These are phyloP conservation scores for Penicillium egyptiacum DNA, from an alignment of 495 filamentous ascomycete species.

Conservation along the genomic window DNA sequence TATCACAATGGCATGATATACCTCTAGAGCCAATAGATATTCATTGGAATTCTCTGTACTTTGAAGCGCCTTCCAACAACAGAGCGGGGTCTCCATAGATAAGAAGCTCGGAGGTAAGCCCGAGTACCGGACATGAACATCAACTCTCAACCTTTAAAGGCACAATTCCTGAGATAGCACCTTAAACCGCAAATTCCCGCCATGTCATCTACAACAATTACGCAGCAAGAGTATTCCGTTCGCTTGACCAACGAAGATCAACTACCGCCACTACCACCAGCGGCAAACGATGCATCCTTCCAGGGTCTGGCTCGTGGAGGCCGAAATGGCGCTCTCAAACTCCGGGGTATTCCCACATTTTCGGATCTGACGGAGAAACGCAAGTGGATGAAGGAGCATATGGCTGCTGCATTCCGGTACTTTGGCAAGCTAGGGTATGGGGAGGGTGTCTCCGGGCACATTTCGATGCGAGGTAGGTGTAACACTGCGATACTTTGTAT, in stretches of 20 bases:
- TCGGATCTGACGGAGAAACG: slow-evolving; percentile 59
- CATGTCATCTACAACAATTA: slow-evolving; percentile 27
- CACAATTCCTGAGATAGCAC: neutral
- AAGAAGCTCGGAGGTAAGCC: slow-evolving; percentile 13
- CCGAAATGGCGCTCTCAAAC: slow-evolving; percentile 44
- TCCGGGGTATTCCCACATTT: slow-evolving; percentile 59
- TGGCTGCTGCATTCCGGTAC: slow-evolving; percentile 70
- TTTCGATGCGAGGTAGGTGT: slow-evolving; percentile 47
- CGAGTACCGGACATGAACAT: neutral
- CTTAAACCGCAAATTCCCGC: neutral
- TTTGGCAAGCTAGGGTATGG: slow-evolving; percentile 70
- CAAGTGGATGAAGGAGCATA: slow-evolving; percentile 67
- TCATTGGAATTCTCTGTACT: neutral
- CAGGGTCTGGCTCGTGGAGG: slow-evolving; percentile 44
- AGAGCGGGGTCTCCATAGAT: slow-evolving; percentile 22
- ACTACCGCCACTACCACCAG: slow-evolving; percentile 23
- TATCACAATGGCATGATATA: neutral
- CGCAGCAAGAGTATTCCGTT: slow-evolving; percentile 21
- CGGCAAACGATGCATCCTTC: slow-evolving; percentile 33
- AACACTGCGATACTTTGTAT: neutral
- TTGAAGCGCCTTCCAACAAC: slow-evolving; percentile 16
- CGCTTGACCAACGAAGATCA: slow-evolving; percentile 25
- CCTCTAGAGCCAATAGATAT: neutral
- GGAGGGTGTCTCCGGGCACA: slow-evolving; percentile 68
- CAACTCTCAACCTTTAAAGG: neutral